These are phyloP conservation scores for Fusarium nematophilum DNA, from an alignment of 2,329 filamentous ascomycete genomes.

Conservation along the genomic window DNA sequence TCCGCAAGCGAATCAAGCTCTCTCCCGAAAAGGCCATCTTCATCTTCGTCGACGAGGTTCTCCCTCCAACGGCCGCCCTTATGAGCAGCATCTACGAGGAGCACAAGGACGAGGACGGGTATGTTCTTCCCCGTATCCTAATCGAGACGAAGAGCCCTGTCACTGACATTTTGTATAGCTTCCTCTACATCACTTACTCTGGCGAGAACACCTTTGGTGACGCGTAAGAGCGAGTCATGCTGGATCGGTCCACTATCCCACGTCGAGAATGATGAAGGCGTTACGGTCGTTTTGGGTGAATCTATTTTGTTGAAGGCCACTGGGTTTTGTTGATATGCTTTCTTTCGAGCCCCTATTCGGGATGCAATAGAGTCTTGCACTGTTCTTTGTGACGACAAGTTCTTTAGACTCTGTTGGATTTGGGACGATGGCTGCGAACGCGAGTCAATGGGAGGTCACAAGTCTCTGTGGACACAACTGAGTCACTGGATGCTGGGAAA, in stretches of 20 bases:
- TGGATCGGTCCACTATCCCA: constrained; percentile 33
- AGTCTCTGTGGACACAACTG: constrained; percentile 10
- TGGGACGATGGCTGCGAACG: not conserved
- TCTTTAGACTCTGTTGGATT: constrained; percentile 11
- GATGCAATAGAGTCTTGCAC: constrained; percentile 38
- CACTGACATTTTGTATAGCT: constrained; percentile 63
- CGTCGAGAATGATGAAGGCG: constrained; percentile 49
- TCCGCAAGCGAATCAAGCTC: constrained; percentile 99
- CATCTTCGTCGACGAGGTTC: constrained; percentile 99
- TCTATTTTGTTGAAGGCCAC: constrained; percentile 40
- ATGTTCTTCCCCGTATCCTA: constrained; percentile 43
- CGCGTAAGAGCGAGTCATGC: constrained; percentile 38
- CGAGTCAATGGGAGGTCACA: not conserved
- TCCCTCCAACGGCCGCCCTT: constrained; percentile 94
- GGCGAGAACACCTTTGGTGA: constrained; percentile 98
- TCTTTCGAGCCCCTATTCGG: constrained; percentile 34
- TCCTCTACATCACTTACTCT: constrained; percentile 99
- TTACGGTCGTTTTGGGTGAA: constrained; percentile 49
- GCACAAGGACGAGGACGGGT: constrained; percentile 88
- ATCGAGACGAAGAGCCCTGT: not conserved
- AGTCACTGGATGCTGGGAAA: constrained; percentile 5
- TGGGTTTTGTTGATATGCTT: constrained; percentile 42
- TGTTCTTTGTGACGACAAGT: constrained; percentile 24
- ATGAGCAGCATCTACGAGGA: constrained; percentile 99
- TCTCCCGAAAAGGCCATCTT: constrained; percentile 99